A percentile compares a stretch with the other conserved stretches of the same genome.
Conservation (phyloP, 176 grass and related monocot genomes). For the Eleusine indica region DNA sequence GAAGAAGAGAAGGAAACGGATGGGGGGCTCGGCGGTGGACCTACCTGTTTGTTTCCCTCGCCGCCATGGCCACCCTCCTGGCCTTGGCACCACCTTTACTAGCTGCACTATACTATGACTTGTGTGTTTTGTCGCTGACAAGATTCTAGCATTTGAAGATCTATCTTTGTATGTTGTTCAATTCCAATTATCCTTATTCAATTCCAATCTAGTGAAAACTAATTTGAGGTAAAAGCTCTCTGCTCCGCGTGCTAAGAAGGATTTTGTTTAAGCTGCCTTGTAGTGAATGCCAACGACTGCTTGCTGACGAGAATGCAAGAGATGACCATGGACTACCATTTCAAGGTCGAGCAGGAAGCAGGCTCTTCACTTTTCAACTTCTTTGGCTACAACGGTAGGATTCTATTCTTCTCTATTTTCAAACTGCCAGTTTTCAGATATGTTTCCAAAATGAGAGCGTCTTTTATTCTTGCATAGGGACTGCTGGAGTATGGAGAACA, state of each 20-base stretch:
- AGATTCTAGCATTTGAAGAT: background rate
- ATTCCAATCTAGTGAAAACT: background rate
- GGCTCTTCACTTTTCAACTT: conserved; percentile 67
- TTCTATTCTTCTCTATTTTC: background rate
- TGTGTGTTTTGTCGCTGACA: background rate
- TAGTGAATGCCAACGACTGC: conserved; percentile 86
- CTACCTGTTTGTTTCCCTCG: background rate
- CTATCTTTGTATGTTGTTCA: too few relatives aligned
- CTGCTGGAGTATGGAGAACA: conserved; percentile 67
- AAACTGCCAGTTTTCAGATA: background rate
- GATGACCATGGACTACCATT: conserved; percentile 85
- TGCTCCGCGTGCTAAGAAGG: conserved; percentile 30
- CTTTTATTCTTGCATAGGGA: conserved; percentile 41
- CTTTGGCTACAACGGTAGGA: conserved; percentile 76
- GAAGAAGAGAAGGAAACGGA: background rate
- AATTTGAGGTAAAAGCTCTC: background rate
- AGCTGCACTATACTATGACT: background rate
- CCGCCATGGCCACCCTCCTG: background rate
- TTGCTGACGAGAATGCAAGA: conserved; percentile 86
- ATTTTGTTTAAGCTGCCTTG: conserved; percentile 51
- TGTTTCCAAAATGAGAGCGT: background rate
- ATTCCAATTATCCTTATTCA: background rate
- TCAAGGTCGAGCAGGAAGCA: conserved; percentile 86
- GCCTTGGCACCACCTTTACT: background rate
- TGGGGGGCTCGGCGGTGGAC: background rate